These are phyloP conservation scores for Cantharellus anzutake DNA, from an alignment of 768 basidiomycete species.

Conservation along the genomic window DNA sequence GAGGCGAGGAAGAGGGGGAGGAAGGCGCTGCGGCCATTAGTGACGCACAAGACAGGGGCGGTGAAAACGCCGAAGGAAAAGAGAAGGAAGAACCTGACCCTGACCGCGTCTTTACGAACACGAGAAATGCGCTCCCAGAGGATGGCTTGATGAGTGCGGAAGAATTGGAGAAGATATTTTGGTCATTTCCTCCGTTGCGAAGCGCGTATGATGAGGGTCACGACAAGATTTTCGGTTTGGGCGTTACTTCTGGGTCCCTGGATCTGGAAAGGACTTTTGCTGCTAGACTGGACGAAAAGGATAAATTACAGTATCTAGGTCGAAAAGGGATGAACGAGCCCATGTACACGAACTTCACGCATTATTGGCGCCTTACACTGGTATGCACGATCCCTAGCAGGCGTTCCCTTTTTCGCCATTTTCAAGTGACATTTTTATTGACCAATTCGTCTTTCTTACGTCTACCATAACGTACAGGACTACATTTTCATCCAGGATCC, in stretches of 20 bases:
- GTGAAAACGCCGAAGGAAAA: neutral
- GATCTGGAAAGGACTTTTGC: neutral
- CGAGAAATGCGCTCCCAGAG: constrained; percentile 32
- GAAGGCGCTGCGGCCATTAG: constrained; percentile 7
- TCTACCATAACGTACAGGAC: constrained; percentile 22
- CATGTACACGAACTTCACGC: constrained; percentile 75
- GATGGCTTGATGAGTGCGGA: constrained; percentile 52
- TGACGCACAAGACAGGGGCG: neutral
- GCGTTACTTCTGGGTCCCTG: neutral
- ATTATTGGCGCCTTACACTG: constrained; percentile 67
- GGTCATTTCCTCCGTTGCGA: constrained; percentile 6
- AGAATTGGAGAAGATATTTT: constrained; percentile 36
- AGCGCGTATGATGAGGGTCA: constrained; percentile 54
- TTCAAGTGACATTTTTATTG: neutral
- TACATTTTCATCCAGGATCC: constrained; percentile 70
- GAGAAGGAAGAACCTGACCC: constrained; percentile 36
- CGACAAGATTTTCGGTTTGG: constrained; percentile 3
- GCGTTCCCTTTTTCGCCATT: constrained; percentile 2
- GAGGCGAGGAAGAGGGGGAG: constrained; percentile 26
- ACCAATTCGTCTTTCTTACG: constrained; percentile 1
- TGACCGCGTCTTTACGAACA: constrained; percentile 53
- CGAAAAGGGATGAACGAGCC: constrained; percentile 51
- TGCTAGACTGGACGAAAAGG: constrained; percentile 14
- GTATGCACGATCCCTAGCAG: constrained; percentile 23
- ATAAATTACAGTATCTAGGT: constrained; percentile 22